phyloP scores from a whole-genome alignment of 1,284 basidiomycete genomes.

The Singerocomus inundabilis region DNA sequence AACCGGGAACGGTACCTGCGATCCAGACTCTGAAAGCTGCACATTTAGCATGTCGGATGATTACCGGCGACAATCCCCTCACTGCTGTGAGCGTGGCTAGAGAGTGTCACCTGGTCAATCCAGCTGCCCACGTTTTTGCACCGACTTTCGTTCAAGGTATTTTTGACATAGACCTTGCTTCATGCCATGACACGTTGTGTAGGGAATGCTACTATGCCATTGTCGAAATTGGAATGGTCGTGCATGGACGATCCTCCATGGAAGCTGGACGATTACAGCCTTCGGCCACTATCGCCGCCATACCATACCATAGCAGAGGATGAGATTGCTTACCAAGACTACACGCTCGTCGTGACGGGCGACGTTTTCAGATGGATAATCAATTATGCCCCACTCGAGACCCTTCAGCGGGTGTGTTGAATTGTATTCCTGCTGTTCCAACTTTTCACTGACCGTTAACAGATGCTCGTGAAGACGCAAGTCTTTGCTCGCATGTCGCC shows the following conservation, averaged over 20 bases:
- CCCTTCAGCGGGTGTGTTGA: conserved; percentile 77
- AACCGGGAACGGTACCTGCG: conserved; percentile 88
- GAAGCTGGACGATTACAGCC: conserved; percentile 86
- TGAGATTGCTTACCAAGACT: conserved; percentile 80
- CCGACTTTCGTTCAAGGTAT: conserved; percentile 79
- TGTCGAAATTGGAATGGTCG: conserved; percentile 84
- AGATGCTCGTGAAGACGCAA: conserved; percentile 99
- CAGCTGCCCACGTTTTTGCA: conserved; percentile 89
- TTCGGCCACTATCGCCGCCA: conserved; percentile 73
- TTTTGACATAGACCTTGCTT: conserved; percentile 6
- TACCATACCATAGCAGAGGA: conserved; percentile 67
- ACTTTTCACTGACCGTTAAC: conserved; percentile 4
- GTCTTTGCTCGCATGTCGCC: conserved; percentile 99
- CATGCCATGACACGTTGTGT: conserved; percentile 6
- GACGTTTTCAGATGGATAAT: conserved; percentile 99
- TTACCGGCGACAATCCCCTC: conserved; percentile 96
- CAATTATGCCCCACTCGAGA: conserved; percentile 92
- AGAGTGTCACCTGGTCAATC: conserved; percentile 90
- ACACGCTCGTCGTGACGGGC: conserved; percentile 92
- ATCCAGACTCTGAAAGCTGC: conserved; percentile 89
- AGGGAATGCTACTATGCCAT: conserved; percentile 62
- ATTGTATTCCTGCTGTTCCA: background rate
- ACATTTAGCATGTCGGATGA: conserved; percentile 95
- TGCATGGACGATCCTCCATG: conserved; percentile 88
- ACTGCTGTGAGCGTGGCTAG: conserved; percentile 97